Evolutionary conservation across 805 yeast species (phyloP), one percentile per base, ranked within the genome.

Genomic region (Saturnispora ahearnii): DNA sequence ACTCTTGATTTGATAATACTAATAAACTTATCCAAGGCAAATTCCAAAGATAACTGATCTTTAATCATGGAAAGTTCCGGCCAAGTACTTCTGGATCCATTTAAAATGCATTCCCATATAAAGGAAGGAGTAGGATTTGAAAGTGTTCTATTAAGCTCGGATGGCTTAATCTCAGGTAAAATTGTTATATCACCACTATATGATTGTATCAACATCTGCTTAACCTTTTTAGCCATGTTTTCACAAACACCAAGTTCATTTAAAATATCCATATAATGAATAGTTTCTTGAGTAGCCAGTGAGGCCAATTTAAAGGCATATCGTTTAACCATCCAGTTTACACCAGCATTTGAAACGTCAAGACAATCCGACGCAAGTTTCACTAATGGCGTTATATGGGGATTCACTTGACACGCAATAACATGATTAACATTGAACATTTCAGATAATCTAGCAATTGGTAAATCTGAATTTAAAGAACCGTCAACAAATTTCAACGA

Each of bases 381-480:
- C 57, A 93, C 71, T 46, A 91, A 76, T 0, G 99, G 99, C 2
- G 86, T 87, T 13, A 93, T 95, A 63, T 93, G 99, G 0, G 97
- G 95, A 61, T 93, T 93, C 1, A 93, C 99, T 64, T 93, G 99
- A 43, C 96, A 91, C 0, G 97, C 99, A 57, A 93, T 89, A 54
- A 93, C 90, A 64, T 93, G 96, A 63, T 93, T 96, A 30, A 93
- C 96, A 61, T 93, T 91, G 65, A 93, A 93, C 96, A 93, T 89
- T 62, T 93, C 99, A 21, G 95, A 84, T 22, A 93, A 71, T 57
- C 97, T 76, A 2, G 95, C 76, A 28, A 89, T 83, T 3, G 99
- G 99, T 47, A 93, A 69, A 64, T 93, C 99, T 55, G 87, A 87
- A 61, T 91, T 95, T 7, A 93, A 96, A 0, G 96, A 88, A 0